phyloP scores from a whole-genome alignment of 2,329 filamentous ascomycete genomes.

The Mycogone perniciosa region DNA sequence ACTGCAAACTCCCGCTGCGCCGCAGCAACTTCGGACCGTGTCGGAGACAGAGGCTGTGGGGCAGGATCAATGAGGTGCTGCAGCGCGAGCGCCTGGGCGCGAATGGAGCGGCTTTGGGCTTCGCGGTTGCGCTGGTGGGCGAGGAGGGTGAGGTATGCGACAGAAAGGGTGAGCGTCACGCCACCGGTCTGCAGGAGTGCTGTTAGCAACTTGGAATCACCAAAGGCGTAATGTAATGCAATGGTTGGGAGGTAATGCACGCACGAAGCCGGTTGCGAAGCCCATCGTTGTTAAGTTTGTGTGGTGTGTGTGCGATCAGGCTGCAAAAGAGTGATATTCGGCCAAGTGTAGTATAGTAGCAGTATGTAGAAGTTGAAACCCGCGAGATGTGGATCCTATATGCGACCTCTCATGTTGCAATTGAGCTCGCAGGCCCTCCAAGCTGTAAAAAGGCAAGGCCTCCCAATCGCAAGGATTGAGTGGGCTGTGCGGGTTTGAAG shows the following conservation, averaged over 20 bases:
- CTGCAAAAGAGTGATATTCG: conserved; percentile 10
- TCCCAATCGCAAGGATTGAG: conserved; percentile 14
- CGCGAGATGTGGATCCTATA: conserved; percentile 11
- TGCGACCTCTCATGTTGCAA: conserved; percentile 28
- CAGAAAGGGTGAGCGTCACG: conserved; percentile 65
- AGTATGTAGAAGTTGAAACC: background rate
- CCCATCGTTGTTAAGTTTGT: conserved; percentile 48
- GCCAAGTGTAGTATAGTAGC: background rate
- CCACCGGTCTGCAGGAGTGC: conserved; percentile 56
- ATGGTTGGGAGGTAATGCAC: conserved; percentile 24
- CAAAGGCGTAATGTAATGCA: background rate
- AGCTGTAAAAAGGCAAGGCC: conserved; percentile 3
- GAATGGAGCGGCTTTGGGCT: conserved; percentile 49
- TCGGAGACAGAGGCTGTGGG: conserved; percentile 41
- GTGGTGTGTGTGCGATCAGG: conserved; percentile 1
- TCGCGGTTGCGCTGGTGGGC: conserved; percentile 64
- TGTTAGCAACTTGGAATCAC: conserved; percentile 9
- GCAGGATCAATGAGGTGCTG: conserved; percentile 45
- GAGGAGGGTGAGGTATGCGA: conserved; percentile 66
- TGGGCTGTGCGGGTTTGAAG: background rate
- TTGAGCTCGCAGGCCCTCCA: conserved; percentile 22
- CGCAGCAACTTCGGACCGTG: conserved; percentile 44
- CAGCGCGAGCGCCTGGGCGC: conserved; percentile 50
- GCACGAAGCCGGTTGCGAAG: conserved; percentile 68
- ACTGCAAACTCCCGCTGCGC: conserved; percentile 50